Evolutionary conservation across 2,329 filamentous ascomycete species (phyloP).

Genomic region (Chaetomium strumarium): DNA sequence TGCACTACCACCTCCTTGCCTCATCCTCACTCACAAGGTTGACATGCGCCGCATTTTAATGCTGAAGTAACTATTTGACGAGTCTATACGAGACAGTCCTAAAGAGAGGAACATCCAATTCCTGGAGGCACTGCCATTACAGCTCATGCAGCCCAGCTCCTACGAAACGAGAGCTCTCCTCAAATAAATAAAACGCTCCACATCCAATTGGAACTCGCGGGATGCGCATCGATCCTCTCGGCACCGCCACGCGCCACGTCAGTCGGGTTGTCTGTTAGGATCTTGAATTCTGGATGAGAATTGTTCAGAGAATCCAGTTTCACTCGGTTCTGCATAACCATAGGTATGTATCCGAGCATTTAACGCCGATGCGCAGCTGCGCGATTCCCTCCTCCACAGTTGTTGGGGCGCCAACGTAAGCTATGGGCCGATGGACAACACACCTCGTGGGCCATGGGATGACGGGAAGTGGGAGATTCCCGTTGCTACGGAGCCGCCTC

Average conservation of each 20-base stretch:
- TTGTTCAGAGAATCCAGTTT: neutral
- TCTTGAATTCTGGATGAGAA: neutral
- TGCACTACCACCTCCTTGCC: neutral
- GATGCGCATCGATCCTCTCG: neutral
- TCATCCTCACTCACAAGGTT: neutral
- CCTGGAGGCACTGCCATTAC: no score
- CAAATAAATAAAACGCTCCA: neutral
- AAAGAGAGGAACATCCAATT: no score
- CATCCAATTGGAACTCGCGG: neutral
- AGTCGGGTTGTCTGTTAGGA: neutral
- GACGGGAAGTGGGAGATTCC: no score
- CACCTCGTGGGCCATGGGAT: no score
- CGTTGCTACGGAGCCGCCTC: neutral
- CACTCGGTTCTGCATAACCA: neutral
- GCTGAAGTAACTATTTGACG: no score
- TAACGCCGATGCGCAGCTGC: neutral
- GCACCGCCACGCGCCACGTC: constrained; percentile 6
- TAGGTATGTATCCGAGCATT: neutral
- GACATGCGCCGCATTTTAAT: no score
- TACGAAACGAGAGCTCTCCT: no score
- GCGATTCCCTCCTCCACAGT: neutral
- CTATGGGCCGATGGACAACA: no score
- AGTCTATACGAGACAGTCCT: no score
- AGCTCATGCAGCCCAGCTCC: no score
- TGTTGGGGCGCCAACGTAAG: neutral